These are phyloP conservation scores for Penicillium nordicum DNA, from an alignment of 2,329 filamentous ascomycete species.

Conservation along the genomic window DNA sequence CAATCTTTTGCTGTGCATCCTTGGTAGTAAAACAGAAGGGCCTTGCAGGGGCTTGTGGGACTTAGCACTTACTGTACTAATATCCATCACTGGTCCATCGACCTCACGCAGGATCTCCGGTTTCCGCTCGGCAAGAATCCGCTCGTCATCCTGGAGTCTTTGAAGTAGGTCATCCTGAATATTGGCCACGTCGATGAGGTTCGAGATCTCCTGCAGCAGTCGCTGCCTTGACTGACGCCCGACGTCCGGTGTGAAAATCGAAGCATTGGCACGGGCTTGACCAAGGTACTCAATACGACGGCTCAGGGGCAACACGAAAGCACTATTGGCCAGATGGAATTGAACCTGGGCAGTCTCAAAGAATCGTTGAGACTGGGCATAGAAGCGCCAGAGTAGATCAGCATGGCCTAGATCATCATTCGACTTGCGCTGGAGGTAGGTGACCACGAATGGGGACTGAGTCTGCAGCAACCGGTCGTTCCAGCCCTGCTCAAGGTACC, in stretches of 20 bases:
- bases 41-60: no score
- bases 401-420: conserved; percentile 70
- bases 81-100: conserved; percentile 71
- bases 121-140: conserved; percentile 63
- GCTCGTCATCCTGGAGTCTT: conserved; percentile 67
- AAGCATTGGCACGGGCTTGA: conserved; percentile 87
- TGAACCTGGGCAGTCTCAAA: conserved; percentile 87
- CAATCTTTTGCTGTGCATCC: no score
- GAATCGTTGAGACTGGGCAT: conserved; percentile 77
- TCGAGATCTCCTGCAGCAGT: conserved; percentile 77
- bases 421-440: conserved; percentile 77
- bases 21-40: no score
- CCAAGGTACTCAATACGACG: conserved; percentile 86
- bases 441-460: conserved; percentile 78
- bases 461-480: conserved; percentile 81
- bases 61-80: conserved; percentile 68
- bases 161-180: conserved; percentile 91
- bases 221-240: conserved; percentile 78
- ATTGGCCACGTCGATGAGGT: conserved; percentile 85
- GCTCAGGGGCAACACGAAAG: conserved; percentile 74
- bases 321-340: conserved; percentile 75
- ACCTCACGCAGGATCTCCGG: conserved; percentile 64
- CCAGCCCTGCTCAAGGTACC: conserved; percentile 86
- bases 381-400: conserved; percentile 89
- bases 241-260: conserved; percentile 72